phyloP scores from a whole-genome alignment of 805 yeast genomes.

The Spathaspora hagerdaliae region DNA sequence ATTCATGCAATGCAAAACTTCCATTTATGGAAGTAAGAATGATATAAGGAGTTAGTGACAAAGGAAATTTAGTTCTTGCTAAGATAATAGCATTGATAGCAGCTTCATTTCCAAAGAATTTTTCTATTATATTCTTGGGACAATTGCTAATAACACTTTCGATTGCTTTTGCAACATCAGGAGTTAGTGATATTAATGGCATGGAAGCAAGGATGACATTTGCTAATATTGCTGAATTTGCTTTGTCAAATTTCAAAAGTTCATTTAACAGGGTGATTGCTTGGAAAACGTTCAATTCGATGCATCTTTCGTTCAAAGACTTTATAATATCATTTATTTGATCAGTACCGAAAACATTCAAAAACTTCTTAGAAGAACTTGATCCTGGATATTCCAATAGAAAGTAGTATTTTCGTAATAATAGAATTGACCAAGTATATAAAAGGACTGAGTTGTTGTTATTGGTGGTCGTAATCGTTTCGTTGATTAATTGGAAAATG shows the following conservation, averaged over 20 bases:
- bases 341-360: slow-evolving; percentile 7
- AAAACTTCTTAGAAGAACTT: not conserved
- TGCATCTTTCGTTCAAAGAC: slow-evolving; percentile 37
- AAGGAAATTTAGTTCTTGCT: slow-evolving; percentile 74
- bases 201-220: slow-evolving; percentile 41
- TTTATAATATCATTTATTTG: slow-evolving; percentile 19
- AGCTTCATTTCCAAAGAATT: slow-evolving; percentile 44
- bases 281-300: slow-evolving; percentile 40
- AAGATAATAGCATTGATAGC: slow-evolving; percentile 45
- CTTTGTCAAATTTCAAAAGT: slow-evolving; percentile 44
- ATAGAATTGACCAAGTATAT: slow-evolving; percentile 64
- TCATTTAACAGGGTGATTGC: slow-evolving; percentile 39
- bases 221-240: slow-evolving; percentile 49
- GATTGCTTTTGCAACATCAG: slow-evolving; percentile 40
- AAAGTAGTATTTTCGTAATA: slow-evolving; percentile 48
- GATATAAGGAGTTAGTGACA: slow-evolving; percentile 55
- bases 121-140: slow-evolving; percentile 41
- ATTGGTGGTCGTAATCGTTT: slow-evolving; percentile 30
- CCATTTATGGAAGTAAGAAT: slow-evolving; percentile 60
- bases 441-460: slow-evolving; percentile 45
- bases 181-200: slow-evolving; percentile 48
- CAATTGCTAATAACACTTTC: slow-evolving; percentile 38
- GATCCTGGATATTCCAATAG: slow-evolving; percentile 34
- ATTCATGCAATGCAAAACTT: slow-evolving; percentile 61
- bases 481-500: slow-evolving; percentile 36